Conservation (phyloP, 495 filamentous ascomycete genomes). For the Rostrohypoxylon terebratum region DNA sequence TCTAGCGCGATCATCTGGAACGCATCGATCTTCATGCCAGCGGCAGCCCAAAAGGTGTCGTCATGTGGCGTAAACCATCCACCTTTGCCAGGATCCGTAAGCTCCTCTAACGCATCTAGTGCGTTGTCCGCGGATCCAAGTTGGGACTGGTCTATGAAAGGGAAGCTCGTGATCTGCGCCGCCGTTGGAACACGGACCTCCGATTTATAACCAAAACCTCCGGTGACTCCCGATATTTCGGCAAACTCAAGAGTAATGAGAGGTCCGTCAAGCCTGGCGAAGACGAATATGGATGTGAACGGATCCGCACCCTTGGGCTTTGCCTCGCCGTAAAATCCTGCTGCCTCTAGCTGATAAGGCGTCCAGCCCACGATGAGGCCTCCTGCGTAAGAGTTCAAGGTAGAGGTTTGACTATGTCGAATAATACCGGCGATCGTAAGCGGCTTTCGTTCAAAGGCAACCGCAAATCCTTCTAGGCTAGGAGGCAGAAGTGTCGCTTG, state of each 20-base stretch:
- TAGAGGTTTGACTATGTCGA: conserved; percentile 38
- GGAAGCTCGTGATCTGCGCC: conserved; percentile 53
- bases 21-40: conserved; percentile 55
- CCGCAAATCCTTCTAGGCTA: conserved; percentile 54
- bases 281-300: conserved; percentile 57
- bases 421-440: conserved; percentile 56
- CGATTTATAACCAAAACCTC: conserved; percentile 62
- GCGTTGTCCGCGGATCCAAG: conserved; percentile 17
- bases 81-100: conserved; percentile 1
- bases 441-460: conserved; percentile 54
- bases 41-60: conserved; percentile 55
- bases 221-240: conserved; percentile 52
- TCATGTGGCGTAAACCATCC: conserved; percentile 28
- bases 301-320: background rate
- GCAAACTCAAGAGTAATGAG: conserved; percentile 58
- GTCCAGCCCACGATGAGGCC: conserved; percentile 54
- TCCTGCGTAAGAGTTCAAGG: conserved; percentile 51
- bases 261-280: conserved; percentile 58
- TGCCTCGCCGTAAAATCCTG: conserved; percentile 50
- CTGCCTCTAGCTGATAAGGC: conserved; percentile 55
- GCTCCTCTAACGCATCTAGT: conserved; percentile 6
- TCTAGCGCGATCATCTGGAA: conserved; percentile 57
- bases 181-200: conserved; percentile 49
- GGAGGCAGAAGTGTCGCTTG: conserved; percentile 33
- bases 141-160: conserved; percentile 49